A percentile compares a stretch with the other conserved stretches of the same genome.
Conservation (phyloP, 305 asterid genomes). For the Striga hermonthica region DNA sequence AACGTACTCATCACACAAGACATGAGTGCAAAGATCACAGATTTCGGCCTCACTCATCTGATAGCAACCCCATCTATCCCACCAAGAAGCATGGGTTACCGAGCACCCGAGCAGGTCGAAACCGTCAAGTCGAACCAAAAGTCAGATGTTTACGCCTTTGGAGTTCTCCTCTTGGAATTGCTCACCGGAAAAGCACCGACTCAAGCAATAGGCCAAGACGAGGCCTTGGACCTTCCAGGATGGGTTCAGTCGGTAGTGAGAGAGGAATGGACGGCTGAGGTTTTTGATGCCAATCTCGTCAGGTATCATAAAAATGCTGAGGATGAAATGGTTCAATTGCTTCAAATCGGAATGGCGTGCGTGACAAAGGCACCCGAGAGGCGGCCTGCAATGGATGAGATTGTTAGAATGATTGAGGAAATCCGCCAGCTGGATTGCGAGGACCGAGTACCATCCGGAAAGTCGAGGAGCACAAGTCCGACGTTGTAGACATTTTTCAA, state of each 20-base stretch:
- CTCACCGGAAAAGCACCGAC: slow-evolving; percentile 71
- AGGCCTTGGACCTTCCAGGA: slow-evolving; percentile 55
- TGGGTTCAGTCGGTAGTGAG: slow-evolving; percentile 83
- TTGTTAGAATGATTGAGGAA: slow-evolving; percentile 58
- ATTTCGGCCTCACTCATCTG: slow-evolving; percentile 55
- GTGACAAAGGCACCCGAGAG: slow-evolving; percentile 53
- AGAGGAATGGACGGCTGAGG: slow-evolving; percentile 89
- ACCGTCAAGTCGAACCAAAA: slow-evolving; percentile 48
- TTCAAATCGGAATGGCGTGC: slow-evolving; percentile 77
- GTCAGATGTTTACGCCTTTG: slow-evolving; percentile 76
- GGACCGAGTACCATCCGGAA: slow-evolving; percentile 41
- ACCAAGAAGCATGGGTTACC: slow-evolving; percentile 50
- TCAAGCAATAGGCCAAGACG: slow-evolving; percentile 49
- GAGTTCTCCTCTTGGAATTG: slow-evolving; percentile 69
- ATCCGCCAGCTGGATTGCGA: slow-evolving; percentile 42
- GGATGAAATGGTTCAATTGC: slow-evolving; percentile 81
- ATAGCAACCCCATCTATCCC: slow-evolving; percentile 44
- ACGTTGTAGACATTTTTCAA: slow-evolving; percentile 19
- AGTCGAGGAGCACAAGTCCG: slow-evolving; percentile 43
- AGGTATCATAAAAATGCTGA: slow-evolving; percentile 45
- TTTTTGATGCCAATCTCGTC: slow-evolving; percentile 58
- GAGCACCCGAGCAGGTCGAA: slow-evolving; percentile 61
- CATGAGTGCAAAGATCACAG: slow-evolving; percentile 47
- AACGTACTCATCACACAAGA: slow-evolving; percentile 56
- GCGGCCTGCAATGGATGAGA: slow-evolving; percentile 65